Evolutionary conservation across 805 yeast genomes (phyloP).

Genomic region (Nakazawaea ernobii): DNA sequence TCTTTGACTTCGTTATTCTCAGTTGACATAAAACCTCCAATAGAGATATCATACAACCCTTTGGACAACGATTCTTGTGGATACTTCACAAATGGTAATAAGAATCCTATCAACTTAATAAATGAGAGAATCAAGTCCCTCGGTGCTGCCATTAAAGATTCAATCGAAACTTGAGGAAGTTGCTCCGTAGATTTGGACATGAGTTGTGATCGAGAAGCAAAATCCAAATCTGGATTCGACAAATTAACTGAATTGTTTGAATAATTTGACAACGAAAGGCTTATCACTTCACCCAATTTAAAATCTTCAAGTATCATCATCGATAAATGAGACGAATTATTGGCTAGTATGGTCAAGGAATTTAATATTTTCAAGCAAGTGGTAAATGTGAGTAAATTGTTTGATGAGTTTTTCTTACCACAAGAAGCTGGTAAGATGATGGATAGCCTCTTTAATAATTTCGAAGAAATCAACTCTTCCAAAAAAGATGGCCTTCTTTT

Average conservation of each 20-base stretch:
- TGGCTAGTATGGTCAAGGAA: slow-evolving; percentile 40
- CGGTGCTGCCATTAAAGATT: slow-evolving; percentile 68
- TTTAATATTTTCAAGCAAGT: slow-evolving; percentile 36
- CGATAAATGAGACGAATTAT: slow-evolving; percentile 37
- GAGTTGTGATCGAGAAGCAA: neutral
- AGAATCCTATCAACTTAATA: slow-evolving; percentile 46
- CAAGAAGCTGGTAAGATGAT: slow-evolving; percentile 22
- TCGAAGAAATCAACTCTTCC: slow-evolving; percentile 35
- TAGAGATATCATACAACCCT: slow-evolving; percentile 12
- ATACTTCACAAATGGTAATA: slow-evolving; percentile 43
- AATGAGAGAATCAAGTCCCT: slow-evolving; percentile 55
- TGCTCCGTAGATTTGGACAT: neutral
- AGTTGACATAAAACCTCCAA: slow-evolving; percentile 26
- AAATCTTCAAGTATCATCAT: slow-evolving; percentile 40
- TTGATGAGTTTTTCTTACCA: slow-evolving; percentile 17
- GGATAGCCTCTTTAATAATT: slow-evolving; percentile 27
- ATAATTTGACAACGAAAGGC: slow-evolving; percentile 45
- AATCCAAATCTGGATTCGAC: slow-evolving; percentile 11
- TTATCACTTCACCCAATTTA: slow-evolving; percentile 41
- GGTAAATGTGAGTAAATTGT: slow-evolving; percentile 25
- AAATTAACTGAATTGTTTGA: slow-evolving; percentile 25
- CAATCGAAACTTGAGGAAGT: slow-evolving; percentile 40
- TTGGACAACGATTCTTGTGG: neutral
- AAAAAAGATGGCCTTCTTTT: slow-evolving; percentile 34
- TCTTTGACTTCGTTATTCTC: slow-evolving; percentile 18